These are phyloP conservation scores for Tetrahymena thermophila DNA, from an alignment of 73 alveolate species.

Conservation along the genomic window DNA sequence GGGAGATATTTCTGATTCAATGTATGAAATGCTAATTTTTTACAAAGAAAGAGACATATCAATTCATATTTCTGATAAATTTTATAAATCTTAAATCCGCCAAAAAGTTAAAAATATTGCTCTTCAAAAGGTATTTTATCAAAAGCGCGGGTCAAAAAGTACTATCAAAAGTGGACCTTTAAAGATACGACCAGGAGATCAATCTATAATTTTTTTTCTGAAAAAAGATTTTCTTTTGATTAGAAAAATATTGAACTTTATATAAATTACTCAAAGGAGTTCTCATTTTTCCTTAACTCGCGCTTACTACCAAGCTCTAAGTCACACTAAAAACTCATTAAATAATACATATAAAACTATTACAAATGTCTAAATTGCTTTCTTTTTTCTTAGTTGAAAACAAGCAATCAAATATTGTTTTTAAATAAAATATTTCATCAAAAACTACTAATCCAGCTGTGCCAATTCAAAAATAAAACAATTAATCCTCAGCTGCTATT, in stretches of 20 bases:
- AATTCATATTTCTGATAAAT: neutral
- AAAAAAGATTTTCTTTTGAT: neutral
- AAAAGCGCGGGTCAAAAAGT: constrained; percentile 1
- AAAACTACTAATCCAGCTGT: neutral
- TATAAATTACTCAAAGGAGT: neutral
- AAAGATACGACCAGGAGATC: neutral
- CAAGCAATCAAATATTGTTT: neutral
- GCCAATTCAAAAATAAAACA: neutral
- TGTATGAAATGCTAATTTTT: no score
- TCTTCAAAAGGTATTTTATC: neutral
- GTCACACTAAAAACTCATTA: neutral
- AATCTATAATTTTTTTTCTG: neutral
- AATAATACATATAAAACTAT: neutral
- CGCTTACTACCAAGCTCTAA: neutral
- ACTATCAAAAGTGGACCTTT: neutral
- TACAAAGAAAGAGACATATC: neutral
- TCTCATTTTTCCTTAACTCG: neutral
- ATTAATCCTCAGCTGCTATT: neutral
- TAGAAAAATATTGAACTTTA: neutral
- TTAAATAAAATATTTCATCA: neutral
- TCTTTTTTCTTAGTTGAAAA: neutral
- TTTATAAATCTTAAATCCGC: neutral
- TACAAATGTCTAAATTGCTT: neutral
- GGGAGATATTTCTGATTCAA: neutral
- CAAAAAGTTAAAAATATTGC: neutral